Conservation (phyloP, 345 rosid species). For the Passiflora organensis region DNA sequence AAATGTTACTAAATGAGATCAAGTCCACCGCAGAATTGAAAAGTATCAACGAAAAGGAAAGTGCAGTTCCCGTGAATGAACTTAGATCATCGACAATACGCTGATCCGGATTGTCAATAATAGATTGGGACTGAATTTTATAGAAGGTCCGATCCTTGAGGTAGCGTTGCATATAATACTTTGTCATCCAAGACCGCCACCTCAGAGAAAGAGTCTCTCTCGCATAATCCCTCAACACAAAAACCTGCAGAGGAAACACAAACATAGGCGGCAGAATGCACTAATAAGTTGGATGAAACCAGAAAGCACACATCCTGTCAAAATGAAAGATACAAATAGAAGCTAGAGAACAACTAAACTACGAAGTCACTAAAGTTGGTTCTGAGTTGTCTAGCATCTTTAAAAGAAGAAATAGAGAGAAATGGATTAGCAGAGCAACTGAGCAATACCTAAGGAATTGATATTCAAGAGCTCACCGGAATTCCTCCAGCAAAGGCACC, state of each 20-base stretch:
- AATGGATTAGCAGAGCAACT: slow-evolving; percentile 16
- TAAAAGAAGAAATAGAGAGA: background rate
- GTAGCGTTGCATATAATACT: slow-evolving; percentile 77
- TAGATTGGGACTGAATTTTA: slow-evolving; percentile 89
- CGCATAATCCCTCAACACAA: slow-evolving; percentile 89
- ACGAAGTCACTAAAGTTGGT: too few relatives aligned
- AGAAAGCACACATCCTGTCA: background rate
- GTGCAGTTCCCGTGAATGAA: slow-evolving; percentile 81
- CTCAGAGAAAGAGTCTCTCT: slow-evolving; percentile 72
- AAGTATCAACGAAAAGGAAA: slow-evolving; percentile 76
- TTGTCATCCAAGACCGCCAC: slow-evolving; percentile 99
- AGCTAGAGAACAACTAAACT: too few relatives aligned
- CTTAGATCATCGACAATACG: slow-evolving; percentile 89
- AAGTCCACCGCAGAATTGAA: slow-evolving; percentile 84
- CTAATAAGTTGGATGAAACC: background rate
- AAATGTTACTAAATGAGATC: slow-evolving; percentile 90
- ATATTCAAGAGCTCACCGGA: slow-evolving; percentile 63
- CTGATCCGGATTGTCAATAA: slow-evolving; percentile 94
- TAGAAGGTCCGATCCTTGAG: slow-evolving; percentile 66
- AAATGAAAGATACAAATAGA: background rate
- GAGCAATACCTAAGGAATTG: slow-evolving; percentile 20
- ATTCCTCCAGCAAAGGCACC: slow-evolving; percentile 88
- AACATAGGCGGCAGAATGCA: background rate
- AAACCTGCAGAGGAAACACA: slow-evolving; percentile 46
- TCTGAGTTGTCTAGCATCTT: too few relatives aligned